A percentile compares a stretch with the other conserved stretches of the same genome.
Conservation (phyloP, 176 grass and related monocot species). For the Otatea glauca region DNA sequence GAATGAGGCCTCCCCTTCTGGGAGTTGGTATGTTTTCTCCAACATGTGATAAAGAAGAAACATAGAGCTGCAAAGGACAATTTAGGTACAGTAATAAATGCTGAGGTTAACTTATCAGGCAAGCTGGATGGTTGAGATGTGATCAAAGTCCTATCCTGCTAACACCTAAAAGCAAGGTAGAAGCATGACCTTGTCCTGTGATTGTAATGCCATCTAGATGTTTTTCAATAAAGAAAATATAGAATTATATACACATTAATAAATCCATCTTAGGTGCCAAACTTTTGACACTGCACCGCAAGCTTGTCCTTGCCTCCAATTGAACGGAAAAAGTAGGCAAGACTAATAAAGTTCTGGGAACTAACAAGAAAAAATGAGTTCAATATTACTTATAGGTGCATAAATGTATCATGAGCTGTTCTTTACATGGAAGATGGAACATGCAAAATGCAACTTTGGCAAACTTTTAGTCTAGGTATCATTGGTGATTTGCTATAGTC, state of each 20-base stretch:
- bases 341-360: no score
- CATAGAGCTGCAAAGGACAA: constrained; percentile 14
- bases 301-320: neutral
- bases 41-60: constrained; percentile 24
- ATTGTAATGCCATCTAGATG: no score
- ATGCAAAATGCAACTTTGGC: neutral
- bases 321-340: no score
- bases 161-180: no score
- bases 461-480: neutral
- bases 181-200: no score
- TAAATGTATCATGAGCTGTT: no score
- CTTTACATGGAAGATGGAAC: no score
- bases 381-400: no score
- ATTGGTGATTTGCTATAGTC: neutral
- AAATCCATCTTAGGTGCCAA: constrained; percentile 3
- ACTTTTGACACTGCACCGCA: neutral
- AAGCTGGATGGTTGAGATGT: constrained; percentile 26
- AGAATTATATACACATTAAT: constrained; percentile 11
- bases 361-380: no score
- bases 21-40: no score
- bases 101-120: constrained; percentile 41
- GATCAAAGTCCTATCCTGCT: no score
- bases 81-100: constrained; percentile 36
- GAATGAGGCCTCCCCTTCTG: no score
- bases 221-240: constrained; percentile 16